Evolutionary conservation across 2,329 filamentous ascomycete species (phyloP), one percentile per base, ranked within the genome.

Genomic region (Sordariomycetes sp.): DNA sequence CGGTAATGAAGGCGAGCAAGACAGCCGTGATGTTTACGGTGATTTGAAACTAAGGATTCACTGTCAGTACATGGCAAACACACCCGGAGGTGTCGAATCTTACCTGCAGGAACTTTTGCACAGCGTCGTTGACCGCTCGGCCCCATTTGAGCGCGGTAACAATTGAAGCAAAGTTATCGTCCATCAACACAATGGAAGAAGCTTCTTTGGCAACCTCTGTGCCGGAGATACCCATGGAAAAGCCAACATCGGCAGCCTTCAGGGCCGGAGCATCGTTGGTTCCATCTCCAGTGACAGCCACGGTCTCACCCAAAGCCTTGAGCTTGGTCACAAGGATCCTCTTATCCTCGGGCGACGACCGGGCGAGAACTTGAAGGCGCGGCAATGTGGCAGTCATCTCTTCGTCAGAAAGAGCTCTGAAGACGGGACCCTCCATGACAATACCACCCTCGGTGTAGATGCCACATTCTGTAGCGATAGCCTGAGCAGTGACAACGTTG

Each of bases 1-100:
- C 73, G 3, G 76, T 75, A 41, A 80, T 62, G 35, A 82, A 79
- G 1, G 77, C 78, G 8, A 82, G 64, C 16, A 79, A 51, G 12
- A 81, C 76, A 3, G 77, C 77, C 5, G 77, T 81, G 39, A 82
- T 78, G 48, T 82, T 82, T 51, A 82, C 78, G 1, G 79, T 84
- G 44, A 84, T 73, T 63, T 76, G 71, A 46, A 79, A 79, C 68
- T 67, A 21, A 1, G 3, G 0, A 26, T 11, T 3, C 5, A 11
- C 15, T 25, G 34, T 45, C 24, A 45, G 33, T 26, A 18, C 18
- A 11, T 20, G 33, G 7, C n/a, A 3, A 8, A 8, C 33, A 11
- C n/a, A 21, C 19, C 8, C 14, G 12, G 34, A 12, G 36, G 5
- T 17, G 17, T 11, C 31, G 6, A n/a, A 35, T 19, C 43, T 38